A percentile compares a stretch with the other conserved stretches of the same genome.
Evolutionary conservation across 768 basidiomycete species (phyloP).

Genomic region (Tricholoma bakamatsutake): DNA sequence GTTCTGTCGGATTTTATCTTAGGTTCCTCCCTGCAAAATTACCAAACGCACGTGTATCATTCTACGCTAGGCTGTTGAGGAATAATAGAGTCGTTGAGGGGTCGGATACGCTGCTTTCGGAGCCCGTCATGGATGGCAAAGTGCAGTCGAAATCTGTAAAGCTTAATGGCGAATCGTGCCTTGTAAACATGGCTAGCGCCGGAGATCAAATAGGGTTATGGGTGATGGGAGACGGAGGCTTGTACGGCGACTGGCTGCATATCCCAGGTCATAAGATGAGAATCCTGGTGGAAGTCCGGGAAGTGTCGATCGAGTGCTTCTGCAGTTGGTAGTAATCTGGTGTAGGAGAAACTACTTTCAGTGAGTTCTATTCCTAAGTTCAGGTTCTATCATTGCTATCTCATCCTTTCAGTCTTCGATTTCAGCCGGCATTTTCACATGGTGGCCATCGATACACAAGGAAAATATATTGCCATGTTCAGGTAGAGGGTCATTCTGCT

Average conservation of each 20-base stretch:
- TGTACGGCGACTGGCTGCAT: conserved; percentile 2
- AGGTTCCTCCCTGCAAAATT: background rate
- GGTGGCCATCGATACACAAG: too few relatives aligned
- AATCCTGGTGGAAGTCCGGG: background rate
- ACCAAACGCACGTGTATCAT: background rate
- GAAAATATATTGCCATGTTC: too few relatives aligned
- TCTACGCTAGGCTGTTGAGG: background rate
- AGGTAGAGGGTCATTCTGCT: too few relatives aligned
- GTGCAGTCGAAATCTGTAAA: background rate
- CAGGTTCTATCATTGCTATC: too few relatives aligned
- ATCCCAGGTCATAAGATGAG: background rate
- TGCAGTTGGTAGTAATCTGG: background rate
- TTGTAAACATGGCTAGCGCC: background rate
- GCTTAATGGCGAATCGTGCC: background rate
- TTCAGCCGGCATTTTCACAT: too few relatives aligned
- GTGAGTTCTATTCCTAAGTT: too few relatives aligned
- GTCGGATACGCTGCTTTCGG: background rate
- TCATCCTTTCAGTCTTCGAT: too few relatives aligned
- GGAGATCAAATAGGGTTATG: conserved; percentile 1
- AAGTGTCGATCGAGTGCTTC: background rate
- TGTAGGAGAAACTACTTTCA: too few relatives aligned
- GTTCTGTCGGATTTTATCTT: background rate
- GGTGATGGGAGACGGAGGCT: background rate
- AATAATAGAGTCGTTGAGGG: background rate
- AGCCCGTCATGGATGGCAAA: background rate